phyloP scores from a whole-genome alignment of 768 basidiomycete species.

The Xerocomellus intermedius region DNA sequence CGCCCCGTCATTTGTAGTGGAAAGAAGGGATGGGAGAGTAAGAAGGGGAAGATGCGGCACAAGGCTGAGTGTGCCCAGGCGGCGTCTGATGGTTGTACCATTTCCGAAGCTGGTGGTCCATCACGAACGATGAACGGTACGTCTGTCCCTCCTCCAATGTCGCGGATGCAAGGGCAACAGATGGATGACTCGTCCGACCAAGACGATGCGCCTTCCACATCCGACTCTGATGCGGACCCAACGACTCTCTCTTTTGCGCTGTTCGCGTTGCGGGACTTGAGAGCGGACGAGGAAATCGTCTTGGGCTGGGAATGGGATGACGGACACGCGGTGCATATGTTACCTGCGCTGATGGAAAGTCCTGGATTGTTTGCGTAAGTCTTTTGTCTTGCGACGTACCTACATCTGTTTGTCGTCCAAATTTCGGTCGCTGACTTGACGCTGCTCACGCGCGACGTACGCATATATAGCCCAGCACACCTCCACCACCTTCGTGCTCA shows the following conservation, averaged over 20 bases:
- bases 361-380: conserved; percentile 60
- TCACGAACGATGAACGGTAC: conserved; percentile 11
- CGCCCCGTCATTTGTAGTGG: conserved; percentile 41
- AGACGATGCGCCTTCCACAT: conserved; percentile 14
- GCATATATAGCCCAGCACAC: conserved; percentile 42
- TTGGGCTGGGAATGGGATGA: conserved; percentile 99
- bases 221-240: conserved; percentile 28
- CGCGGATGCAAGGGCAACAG: conserved; percentile 10
- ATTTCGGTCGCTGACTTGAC: conserved; percentile 12
- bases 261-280: conserved; percentile 74
- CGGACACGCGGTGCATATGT: conserved; percentile 74
- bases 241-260: conserved; percentile 67
- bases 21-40: conserved; percentile 14
- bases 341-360: conserved; percentile 64
- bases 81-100: background rate
- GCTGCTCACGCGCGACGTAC: background rate
- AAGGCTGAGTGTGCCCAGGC: conserved; percentile 16
- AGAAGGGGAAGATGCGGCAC: conserved; percentile 21
- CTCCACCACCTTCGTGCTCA: conserved; percentile 57
- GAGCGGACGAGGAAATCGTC: conserved; percentile 80
- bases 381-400: background rate
- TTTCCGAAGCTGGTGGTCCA: background rate
- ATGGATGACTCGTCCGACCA: conserved; percentile 17
- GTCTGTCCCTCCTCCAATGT: conserved; percentile 6
- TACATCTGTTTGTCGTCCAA: background rate